phyloP scores from a whole-genome alignment of 176 grass and related monocot species.

The Ensete glaucum region DNA sequence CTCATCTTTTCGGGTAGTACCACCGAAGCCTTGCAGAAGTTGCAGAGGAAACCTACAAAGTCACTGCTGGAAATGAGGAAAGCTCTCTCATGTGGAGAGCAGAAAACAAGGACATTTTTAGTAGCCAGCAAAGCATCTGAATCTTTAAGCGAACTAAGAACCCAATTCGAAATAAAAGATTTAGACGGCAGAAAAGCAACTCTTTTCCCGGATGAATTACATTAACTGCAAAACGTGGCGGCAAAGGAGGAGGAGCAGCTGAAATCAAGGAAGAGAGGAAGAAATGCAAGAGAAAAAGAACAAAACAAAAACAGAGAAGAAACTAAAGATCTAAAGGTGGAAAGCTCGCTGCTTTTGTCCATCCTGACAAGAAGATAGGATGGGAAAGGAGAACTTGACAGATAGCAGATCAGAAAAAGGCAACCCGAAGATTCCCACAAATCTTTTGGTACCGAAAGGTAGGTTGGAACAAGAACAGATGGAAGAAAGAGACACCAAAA shows the following conservation, averaged over 20 bases:
- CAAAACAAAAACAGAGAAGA: neutral
- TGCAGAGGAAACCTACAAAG: neutral
- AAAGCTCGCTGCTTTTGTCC: no score
- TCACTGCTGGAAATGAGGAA: neutral
- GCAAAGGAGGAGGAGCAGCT: no score
- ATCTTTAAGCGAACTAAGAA: neutral
- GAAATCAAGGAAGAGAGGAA: no score
- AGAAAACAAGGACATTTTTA: no score
- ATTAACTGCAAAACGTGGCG: no score
- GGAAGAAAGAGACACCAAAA: neutral
- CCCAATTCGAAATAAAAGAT: neutral
- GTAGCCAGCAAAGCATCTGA: no score
- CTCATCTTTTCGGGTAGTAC: neutral
- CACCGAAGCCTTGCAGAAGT: neutral
- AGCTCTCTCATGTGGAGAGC: no score
- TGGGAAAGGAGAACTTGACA: no score
- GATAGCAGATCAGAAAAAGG: neutral
- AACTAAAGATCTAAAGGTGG: no score
- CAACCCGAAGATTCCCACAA: neutral
- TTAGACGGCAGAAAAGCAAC: neutral
- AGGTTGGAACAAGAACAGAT: neutral
- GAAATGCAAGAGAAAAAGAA: neutral
- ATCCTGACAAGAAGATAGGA: no score
- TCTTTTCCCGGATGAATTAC: no score
- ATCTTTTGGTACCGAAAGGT: neutral